These are phyloP conservation scores for Schizosaccharomyces cryophilus DNA, from an alignment of 805 yeast species.

Conservation along the genomic window DNA sequence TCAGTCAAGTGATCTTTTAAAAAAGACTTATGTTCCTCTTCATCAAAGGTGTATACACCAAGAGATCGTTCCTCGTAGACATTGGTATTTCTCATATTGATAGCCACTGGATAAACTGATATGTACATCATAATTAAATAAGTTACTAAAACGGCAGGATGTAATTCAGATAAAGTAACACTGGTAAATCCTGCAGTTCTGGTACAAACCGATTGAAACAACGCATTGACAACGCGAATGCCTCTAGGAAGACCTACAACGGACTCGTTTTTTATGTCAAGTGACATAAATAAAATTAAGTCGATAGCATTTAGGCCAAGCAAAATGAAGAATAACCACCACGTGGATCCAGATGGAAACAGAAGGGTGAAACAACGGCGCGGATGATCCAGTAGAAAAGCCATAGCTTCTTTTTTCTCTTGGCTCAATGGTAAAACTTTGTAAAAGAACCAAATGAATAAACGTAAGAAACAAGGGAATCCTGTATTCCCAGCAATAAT, in stretches of 20 bases:
- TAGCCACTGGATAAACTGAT: conserved; percentile 86
- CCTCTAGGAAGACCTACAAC: conserved; percentile 37
- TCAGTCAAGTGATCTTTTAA: conserved; percentile 72
- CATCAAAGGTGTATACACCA: conserved; percentile 39
- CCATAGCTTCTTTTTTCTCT: conserved; percentile 41
- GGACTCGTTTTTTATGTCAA: conserved; percentile 37
- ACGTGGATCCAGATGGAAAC: conserved; percentile 80
- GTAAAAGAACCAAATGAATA: conserved; percentile 28
- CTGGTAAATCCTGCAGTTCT: conserved; percentile 83
- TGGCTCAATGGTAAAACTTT: conserved; percentile 22
- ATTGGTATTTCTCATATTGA: conserved; percentile 84
- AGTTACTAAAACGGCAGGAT: conserved; percentile 80
- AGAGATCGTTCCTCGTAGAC: conserved; percentile 93
- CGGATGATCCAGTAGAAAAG: conserved; percentile 80
- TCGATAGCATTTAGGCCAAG: conserved; percentile 53
- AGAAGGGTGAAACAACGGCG: conserved; percentile 84
- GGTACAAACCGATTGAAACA: conserved; percentile 75
- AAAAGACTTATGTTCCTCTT: conserved; percentile 20
- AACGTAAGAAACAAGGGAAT: conserved; percentile 62
- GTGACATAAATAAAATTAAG: conserved; percentile 49
- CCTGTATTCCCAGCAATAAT: conserved; percentile 87
- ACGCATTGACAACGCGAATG: conserved; percentile 50
- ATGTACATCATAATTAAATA: conserved; percentile 96
- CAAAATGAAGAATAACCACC: conserved; percentile 72
- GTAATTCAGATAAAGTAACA: conserved; percentile 41